These are phyloP conservation scores for Neurospora sublineolata DNA, from an alignment of 495 filamentous ascomycete genomes.

Conservation along the genomic window DNA sequence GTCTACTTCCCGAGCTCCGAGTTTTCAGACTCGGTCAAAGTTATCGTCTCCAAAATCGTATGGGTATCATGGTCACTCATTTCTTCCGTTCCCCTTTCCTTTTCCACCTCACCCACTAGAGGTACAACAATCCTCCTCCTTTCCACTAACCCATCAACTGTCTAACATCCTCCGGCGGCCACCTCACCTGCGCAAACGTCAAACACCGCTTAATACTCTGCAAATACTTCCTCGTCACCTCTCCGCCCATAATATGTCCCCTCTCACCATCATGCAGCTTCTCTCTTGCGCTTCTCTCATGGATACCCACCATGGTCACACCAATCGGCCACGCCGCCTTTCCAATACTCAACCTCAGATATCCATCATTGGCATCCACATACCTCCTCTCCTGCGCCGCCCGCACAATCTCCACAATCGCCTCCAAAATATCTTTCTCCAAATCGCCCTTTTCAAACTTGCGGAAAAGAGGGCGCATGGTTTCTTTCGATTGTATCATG, in stretches of 20 bases:
- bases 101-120: neutral
- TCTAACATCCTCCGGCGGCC: conserved; percentile 84
- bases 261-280: conserved; percentile 87
- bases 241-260: conserved; percentile 95
- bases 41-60: neutral
- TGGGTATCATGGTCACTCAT: conserved; percentile 5
- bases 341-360: conserved; percentile 83
- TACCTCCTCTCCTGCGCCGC: conserved; percentile 83
- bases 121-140: neutral
- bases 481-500: conserved; percentile 71
- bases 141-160: conserved; percentile 82
- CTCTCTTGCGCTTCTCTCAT: conserved; percentile 88
- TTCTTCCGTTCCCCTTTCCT: neutral
- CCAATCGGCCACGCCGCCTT: conserved; percentile 99
- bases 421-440: conserved; percentile 65
- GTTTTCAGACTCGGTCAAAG: neutral
- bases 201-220: conserved; percentile 97
- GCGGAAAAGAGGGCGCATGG: conserved; percentile 82
- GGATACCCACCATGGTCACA: conserved; percentile 99
- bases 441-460: conserved; percentile 73
- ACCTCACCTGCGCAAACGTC: conserved; percentile 91
- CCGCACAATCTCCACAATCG: conserved; percentile 85
- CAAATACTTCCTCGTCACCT: conserved; percentile 85
- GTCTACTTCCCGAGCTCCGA: neutral
- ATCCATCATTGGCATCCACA: conserved; percentile 94